phyloP scores from a whole-genome alignment of 2,329 filamentous ascomycete species.

The Paraphaeosphaeria sporulosa region DNA sequence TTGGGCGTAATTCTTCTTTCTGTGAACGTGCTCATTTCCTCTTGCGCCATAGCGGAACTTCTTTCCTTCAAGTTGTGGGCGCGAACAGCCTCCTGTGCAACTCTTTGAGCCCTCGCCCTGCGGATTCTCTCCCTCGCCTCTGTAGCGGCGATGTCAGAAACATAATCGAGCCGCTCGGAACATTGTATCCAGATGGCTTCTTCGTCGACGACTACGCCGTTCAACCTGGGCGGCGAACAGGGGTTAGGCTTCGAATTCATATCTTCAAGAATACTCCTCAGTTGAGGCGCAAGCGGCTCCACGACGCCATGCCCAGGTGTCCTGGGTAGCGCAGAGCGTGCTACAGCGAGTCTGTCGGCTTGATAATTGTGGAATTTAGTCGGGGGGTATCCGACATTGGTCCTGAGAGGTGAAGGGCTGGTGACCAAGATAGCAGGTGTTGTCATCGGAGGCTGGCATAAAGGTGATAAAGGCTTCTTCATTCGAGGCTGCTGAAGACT shows the following conservation, averaged over 20 bases:
- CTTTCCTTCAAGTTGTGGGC: not conserved
- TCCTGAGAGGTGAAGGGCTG: not conserved
- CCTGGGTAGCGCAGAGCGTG: not conserved
- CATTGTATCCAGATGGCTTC: not conserved
- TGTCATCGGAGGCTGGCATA: not conserved
- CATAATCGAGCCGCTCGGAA: not conserved
- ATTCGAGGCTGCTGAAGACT: not conserved
- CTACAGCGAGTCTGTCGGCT: not conserved
- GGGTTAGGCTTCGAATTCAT: not conserved
- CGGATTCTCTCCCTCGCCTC: not conserved
- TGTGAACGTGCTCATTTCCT: too few species aligned
- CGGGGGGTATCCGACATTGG: not conserved
- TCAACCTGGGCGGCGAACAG: not conserved
- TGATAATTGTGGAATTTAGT: not conserved
- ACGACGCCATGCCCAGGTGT: not conserved
- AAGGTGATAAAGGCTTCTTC: not conserved
- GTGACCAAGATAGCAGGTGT: not conserved
- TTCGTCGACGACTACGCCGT: not conserved
- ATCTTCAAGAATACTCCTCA: not conserved
- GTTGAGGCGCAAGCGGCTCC: not conserved
- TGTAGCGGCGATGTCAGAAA: not conserved
- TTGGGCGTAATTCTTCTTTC: not conserved
- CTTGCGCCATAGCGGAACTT: too few species aligned
- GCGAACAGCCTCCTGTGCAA: too few species aligned
- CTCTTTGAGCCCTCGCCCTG: not conserved